Conservation (phyloP, 2,329 filamentous ascomycete genomes). For the Trematosphaeria pertusa region DNA sequence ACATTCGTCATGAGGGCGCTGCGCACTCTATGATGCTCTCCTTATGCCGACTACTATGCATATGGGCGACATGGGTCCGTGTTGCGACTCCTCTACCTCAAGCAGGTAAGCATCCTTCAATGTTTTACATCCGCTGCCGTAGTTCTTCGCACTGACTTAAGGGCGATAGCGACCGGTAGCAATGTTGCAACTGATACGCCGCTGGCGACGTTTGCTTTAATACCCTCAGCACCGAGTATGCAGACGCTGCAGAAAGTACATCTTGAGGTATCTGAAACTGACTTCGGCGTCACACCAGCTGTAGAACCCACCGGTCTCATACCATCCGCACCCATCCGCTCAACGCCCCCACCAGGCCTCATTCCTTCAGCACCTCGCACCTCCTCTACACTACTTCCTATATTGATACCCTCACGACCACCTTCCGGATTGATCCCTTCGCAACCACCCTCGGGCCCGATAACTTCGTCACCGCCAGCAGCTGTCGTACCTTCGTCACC, state of each 20-base stretch:
- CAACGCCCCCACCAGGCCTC: constrained; percentile 7
- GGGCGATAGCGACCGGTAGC: constrained; percentile 18
- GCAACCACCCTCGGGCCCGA: not conserved
- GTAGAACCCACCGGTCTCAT: constrained; percentile 11
- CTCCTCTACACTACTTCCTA: constrained; percentile 3
- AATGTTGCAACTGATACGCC: constrained; percentile 12
- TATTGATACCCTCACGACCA: constrained; percentile 17
- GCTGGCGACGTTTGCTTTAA: constrained; percentile 14
- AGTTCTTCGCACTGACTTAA: constrained; percentile 22
- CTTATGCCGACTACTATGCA: constrained; percentile 27
- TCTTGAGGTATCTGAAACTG: constrained; percentile 7
- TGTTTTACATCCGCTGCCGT: constrained; percentile 10
- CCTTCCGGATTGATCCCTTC: constrained; percentile 12
- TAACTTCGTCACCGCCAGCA: constrained; percentile 1
- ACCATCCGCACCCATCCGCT: constrained; percentile 3
- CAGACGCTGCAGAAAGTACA: not conserved
- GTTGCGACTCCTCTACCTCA: constrained; percentile 24
- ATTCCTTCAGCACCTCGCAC: constrained; percentile 15
- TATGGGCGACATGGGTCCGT: constrained; percentile 26
- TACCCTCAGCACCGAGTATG: constrained; percentile 29
- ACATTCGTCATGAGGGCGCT: constrained; percentile 9
- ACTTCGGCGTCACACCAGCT: constrained; percentile 9
- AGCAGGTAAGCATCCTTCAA: constrained; percentile 26
- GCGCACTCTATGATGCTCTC: too few species aligned
- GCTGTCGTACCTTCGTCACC: constrained; percentile 2